Evolutionary conservation across 768 basidiomycete species (phyloP), one percentile per base, ranked within the genome.

Genomic region (Phaffia tasmanica): DNA sequence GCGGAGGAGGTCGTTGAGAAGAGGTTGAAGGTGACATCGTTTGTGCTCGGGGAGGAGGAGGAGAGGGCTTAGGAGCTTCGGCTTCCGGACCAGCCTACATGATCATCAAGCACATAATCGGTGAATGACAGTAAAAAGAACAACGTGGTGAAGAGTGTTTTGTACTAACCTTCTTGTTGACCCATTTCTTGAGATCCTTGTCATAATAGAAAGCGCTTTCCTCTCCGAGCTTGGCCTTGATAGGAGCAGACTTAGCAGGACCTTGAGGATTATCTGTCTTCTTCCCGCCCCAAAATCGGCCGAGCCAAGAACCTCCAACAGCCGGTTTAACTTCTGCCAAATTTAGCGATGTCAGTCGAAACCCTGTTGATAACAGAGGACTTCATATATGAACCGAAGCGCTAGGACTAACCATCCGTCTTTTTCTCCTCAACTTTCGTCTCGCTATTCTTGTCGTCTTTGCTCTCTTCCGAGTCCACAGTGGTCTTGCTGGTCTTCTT

Each of bases 121-220:
- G 30, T 64, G 30, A 32, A n/a, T n/a, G 42, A 29, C 27, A 19
- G 63, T 9, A n/a, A 14, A 23, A 59, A n/a, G 21, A 11, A 55
- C 56, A 49, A 57, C 7, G 27, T 7, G 70, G 77, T 27, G 29
- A 27, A 51, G 47, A n/a, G 16, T 49, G 35, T 51, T 49, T 32
- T 1, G 46, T 25, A 71, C 75, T 75, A 68, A 89, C 91, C 79
- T 87, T 91, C 77, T 87, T 93, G 75, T 95, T 92, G 30, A 99
- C 85, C 95, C 95, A 99, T 69, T 87, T 83, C 75, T 93, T 92
- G 68, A 86, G 81, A n/a, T 95, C 91, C 72, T 87, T 85, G 74
- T 99, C 95, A 74, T 88, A 99, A 73, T 89, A 87, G 79, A 98
- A 94, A 30, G 84, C 80, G 30, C 79, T 90, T 74, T 92, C 84